Evolutionary conservation across 2,329 filamentous ascomycete genomes (phyloP).

Genomic region (Epichloe brachyelytri): DNA sequence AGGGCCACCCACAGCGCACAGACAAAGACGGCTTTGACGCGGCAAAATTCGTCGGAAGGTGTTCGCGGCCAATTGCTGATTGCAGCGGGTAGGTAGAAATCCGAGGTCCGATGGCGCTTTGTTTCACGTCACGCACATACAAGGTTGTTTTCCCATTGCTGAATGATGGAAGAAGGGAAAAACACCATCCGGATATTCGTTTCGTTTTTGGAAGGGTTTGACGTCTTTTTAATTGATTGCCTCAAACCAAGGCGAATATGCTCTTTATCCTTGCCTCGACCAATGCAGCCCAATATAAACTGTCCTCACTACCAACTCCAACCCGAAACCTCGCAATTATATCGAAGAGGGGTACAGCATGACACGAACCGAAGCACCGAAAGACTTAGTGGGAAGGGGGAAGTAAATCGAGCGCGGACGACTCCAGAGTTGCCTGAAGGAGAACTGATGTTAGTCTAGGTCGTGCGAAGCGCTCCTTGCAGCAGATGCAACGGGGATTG

Average conservation of each 20-base stretch:
- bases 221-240: slow-evolving; percentile 41
- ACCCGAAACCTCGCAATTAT: slow-evolving; percentile 49
- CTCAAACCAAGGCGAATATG: slow-evolving; percentile 38
- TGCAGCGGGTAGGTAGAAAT: not conserved
- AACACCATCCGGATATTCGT: not conserved
- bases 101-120: not conserved
- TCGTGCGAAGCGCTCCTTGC: not conserved
- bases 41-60: not conserved
- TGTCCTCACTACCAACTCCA: slow-evolving; percentile 51
- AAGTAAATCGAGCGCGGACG: slow-evolving; percentile 93
- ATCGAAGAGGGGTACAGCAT: slow-evolving; percentile 98
- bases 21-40: not conserved
- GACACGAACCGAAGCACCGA: slow-evolving; percentile 90
- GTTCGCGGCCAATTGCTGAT: not conserved
- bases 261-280: slow-evolving; percentile 43
- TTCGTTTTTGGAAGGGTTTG: slow-evolving; percentile 21
- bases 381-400: slow-evolving; percentile 90
- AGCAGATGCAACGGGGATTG: not conserved
- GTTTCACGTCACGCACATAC: slow-evolving; percentile 3
- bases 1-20: not conserved
- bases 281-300: slow-evolving; percentile 49
- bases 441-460: not conserved
- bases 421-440: slow-evolving; percentile 82
- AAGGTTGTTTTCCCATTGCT: not conserved
- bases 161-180: not conserved